Conservation (phyloP, 2,329 filamentous ascomycete genomes). For the Cladosporium phlei region DNA sequence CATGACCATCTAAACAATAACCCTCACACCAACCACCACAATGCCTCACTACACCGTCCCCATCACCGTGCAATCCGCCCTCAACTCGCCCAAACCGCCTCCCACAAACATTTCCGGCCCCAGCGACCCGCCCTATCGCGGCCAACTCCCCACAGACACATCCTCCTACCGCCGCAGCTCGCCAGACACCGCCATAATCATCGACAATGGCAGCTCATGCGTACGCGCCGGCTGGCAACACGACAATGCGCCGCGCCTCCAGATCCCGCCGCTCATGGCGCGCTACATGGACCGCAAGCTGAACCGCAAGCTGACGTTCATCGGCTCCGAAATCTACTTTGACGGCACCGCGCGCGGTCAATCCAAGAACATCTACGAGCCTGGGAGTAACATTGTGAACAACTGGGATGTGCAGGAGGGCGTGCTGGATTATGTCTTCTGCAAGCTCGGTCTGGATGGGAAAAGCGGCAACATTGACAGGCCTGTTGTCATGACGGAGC, state of each 20-base stretch:
- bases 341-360: slow-evolving; percentile 91
- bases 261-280: slow-evolving; percentile 83
- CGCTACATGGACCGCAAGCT: slow-evolving; percentile 93
- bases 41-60: slow-evolving; percentile 35
- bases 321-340: slow-evolving; percentile 87
- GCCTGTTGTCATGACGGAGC: slow-evolving; percentile 92
- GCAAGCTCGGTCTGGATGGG: slow-evolving; percentile 84
- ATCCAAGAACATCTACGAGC: slow-evolving; percentile 84
- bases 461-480: slow-evolving; percentile 70
- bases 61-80: slow-evolving; percentile 24
- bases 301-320: slow-evolving; percentile 85
- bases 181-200: slow-evolving; percentile 72
- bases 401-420: slow-evolving; percentile 99
- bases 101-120: slow-evolving; percentile 50
- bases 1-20: slow-evolving; percentile 16
- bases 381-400: slow-evolving; percentile 82
- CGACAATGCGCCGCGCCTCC: slow-evolving; percentile 73
- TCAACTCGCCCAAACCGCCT: slow-evolving; percentile 49
- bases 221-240: slow-evolving; percentile 96
- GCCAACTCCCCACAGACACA: slow-evolving; percentile 52
- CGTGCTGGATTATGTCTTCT: slow-evolving; percentile 86
- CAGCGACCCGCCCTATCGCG: slow-evolving; percentile 58
- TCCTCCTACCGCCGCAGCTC: slow-evolving; percentile 68
- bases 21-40: not conserved
- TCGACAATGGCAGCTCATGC: slow-evolving; percentile 91